Percentiles rank a stretch among this genome's conserved stretches.
Conservation (phyloP, 2,329 filamentous ascomycete genomes). For the Peltaster fructicola region DNA sequence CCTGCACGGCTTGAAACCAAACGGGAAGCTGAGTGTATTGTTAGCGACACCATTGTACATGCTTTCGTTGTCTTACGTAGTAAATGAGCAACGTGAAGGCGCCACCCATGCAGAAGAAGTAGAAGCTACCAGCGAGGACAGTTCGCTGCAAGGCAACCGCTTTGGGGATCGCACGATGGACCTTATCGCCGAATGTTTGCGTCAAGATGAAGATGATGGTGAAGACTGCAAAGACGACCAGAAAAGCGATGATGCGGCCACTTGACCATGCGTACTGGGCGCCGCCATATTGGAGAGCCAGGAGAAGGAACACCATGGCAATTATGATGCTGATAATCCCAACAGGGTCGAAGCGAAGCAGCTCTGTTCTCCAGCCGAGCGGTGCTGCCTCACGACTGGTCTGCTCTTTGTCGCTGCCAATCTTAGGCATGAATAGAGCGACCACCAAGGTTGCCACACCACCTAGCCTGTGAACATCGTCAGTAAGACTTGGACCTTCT, state of each 20-base stretch:
- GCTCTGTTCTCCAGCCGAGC: constrained; percentile 11
- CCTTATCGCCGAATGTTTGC: no score
- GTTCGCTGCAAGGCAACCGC: constrained; percentile 27
- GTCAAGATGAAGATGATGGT: constrained; percentile 21
- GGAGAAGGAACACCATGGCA: constrained; percentile 29
- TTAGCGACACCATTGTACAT: no score
- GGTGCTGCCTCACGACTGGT: no score
- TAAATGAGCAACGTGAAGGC: constrained; percentile 27
- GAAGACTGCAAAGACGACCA: constrained; percentile 29
- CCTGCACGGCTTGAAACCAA: constrained; percentile 28
- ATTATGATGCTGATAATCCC: constrained; percentile 31
- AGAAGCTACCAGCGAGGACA: constrained; percentile 24
- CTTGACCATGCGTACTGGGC: constrained; percentile 28
- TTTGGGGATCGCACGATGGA: no score
- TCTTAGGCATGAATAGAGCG: constrained; percentile 9
- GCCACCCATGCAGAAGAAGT: constrained; percentile 24
- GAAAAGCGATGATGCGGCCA: constrained; percentile 28
- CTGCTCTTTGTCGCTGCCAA: constrained; percentile 10
- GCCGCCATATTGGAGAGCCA: constrained; percentile 34
- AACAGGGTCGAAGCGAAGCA: constrained; percentile 29
- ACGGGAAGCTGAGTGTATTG: no score
- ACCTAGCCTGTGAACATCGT: no score
- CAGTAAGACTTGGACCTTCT: no score
- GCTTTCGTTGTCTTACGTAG: no score
- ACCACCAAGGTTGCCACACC: no score